Evolutionary conservation across 768 basidiomycete species (phyloP).

Genomic region (Boletus vinaceobasis): DNA sequence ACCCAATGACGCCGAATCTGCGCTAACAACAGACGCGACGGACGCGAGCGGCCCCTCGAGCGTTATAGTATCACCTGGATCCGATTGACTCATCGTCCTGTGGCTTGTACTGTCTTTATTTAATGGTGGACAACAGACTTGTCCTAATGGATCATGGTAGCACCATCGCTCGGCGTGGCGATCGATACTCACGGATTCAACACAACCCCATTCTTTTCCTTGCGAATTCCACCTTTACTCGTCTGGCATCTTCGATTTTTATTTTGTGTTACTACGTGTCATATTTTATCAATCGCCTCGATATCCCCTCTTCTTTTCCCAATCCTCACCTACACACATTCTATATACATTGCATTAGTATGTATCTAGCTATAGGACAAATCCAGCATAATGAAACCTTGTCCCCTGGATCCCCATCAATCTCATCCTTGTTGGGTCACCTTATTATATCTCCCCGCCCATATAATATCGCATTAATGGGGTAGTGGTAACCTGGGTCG

Average conservation of each 20-base stretch:
- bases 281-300: too few relatives aligned
- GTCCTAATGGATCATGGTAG: not conserved
- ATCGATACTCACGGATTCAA: not conserved
- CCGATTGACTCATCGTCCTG: not conserved
- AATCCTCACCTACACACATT: too few relatives aligned
- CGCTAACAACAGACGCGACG: not conserved
- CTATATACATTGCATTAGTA: too few relatives aligned
- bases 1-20: not conserved
- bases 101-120: not conserved
- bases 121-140: not conserved
- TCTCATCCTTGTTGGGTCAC: not conserved
- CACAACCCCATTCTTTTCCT: not conserved
- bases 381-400: too few relatives aligned
- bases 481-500: constrained; percentile 67
- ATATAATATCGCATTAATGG: constrained; percentile 45
- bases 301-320: too few relatives aligned
- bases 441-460: not conserved
- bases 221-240: not conserved
- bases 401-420: too few relatives aligned
- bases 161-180: not conserved
- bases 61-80: not conserved
- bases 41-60: too few relatives aligned
- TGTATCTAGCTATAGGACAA: too few relatives aligned
- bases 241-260: too few relatives aligned
- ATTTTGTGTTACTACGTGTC: too few relatives aligned